Base-by-base conservation (phyloP, 805 yeast species). In the Candida parachauliodes region DNA sequence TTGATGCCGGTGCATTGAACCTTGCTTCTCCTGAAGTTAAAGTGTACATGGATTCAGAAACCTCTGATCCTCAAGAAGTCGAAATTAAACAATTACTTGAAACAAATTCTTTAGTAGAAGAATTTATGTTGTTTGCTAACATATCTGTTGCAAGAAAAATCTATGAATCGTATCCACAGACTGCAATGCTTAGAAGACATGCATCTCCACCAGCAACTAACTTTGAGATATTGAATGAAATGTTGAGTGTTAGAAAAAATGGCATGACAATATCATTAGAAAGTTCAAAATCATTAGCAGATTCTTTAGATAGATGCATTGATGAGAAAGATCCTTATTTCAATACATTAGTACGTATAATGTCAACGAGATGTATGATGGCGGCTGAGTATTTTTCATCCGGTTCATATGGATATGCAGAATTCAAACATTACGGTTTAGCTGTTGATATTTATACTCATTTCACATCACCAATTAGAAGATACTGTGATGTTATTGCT, bases 351-450 rank as follows among this genome's bases (percentile, higher is more conserved):
- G 72, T 91, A 5, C 81, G 99, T 60, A 93, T 93, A 47, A 83
- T 93, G 95, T 93, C 97, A 6, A 93, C 99, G 0, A 76, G 99
- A 52, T 91, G 98, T 64, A 93, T 93, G 98, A 87, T 88, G 84
- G 96, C 98, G 2, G 99, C 99, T 2, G 97, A 91, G 57, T 93
- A 93, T 57, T 93, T 93, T 66, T 81, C 94, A 8, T 78, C 96
- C 0, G 98, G 99, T 7, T 79, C 84, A 11, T 87, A 73, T 53
- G 85, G 95, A 8, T 87, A 88, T 55, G 80, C 94, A 10, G 98
- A 93, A 47, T 93, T 87, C 70, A 79, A 83, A 45, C 99, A 93
- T 71, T 93, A 93, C 60, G 99, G 99, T 59, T 73, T 93, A 46
- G 99, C 99, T 2, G 88, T 91, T 36, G 97, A 89, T 50, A 93